These are phyloP conservation scores for Saccharomycopsis sp. DNA, from an alignment of 805 yeast genomes.

Conservation along the genomic window DNA sequence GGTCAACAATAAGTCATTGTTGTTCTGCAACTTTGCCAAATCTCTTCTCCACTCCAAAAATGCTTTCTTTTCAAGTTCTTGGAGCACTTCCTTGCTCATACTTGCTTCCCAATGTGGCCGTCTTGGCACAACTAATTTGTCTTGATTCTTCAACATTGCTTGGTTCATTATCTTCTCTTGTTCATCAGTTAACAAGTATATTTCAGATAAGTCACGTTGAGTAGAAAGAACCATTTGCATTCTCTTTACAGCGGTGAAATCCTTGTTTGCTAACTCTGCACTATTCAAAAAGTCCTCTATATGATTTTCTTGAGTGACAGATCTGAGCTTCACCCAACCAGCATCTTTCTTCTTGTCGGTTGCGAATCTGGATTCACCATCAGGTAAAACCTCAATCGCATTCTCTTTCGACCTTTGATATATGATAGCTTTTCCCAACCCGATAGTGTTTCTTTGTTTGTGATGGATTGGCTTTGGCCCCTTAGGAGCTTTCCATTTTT, in stretches of 20 bases:
- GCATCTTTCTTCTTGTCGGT: slow-evolving; percentile 74
- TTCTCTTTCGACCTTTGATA: slow-evolving; percentile 65
- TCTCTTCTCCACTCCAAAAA: slow-evolving; percentile 92
- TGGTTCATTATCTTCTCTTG: slow-evolving; percentile 54
- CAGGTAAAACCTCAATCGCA: slow-evolving; percentile 63
- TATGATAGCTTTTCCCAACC: slow-evolving; percentile 76
- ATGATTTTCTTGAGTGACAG: slow-evolving; percentile 91
- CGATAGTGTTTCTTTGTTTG: slow-evolving; percentile 74
- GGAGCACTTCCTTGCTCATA: slow-evolving; percentile 69
- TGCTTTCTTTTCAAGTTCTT: slow-evolving; percentile 80
- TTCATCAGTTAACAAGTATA: slow-evolving; percentile 51
- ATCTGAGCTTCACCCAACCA: slow-evolving; percentile 80
- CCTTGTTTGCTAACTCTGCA: slow-evolving; percentile 93
- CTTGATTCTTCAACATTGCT: slow-evolving; percentile 59
- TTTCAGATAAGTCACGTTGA: slow-evolving; percentile 40
- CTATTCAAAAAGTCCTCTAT: slow-evolving; percentile 91
- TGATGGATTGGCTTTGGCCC: slow-evolving; percentile 88
- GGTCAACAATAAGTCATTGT: slow-evolving; percentile 70
- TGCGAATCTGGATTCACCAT: slow-evolving; percentile 83
- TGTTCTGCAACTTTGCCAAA: slow-evolving; percentile 76
- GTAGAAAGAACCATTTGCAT: slow-evolving; percentile 77
- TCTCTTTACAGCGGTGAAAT: slow-evolving; percentile 85
- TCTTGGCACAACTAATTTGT: slow-evolving; percentile 78
- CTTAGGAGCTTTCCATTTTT: slow-evolving; percentile 81
- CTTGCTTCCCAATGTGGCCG: slow-evolving; percentile 77